These are phyloP conservation scores for Dillenia suffruticosa DNA, from an alignment of 164 flowering plant genomes.

Conservation along the genomic window DNA sequence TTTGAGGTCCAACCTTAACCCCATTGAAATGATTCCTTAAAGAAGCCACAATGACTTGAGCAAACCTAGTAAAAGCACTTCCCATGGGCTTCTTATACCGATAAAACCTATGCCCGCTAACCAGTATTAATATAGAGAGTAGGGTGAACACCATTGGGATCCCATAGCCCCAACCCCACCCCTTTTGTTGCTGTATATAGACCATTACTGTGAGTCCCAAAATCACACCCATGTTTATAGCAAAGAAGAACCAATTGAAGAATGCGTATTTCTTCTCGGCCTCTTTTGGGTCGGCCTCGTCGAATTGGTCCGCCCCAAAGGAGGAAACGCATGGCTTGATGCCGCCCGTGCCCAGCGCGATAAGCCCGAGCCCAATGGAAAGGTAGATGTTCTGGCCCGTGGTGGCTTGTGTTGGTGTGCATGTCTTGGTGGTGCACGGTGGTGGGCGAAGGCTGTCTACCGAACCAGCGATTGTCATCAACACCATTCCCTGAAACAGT, in stretches of 20 bases:
- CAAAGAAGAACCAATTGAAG: constrained; percentile 19
- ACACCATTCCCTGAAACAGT: constrained; percentile 48
- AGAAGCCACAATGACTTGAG: constrained; percentile 19
- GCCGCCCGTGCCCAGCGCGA: constrained; percentile 14
- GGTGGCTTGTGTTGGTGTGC: constrained; percentile 20
- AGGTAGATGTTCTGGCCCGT: no score
- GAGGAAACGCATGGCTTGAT: constrained; percentile 14
- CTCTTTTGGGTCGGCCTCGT: constrained; percentile 7
- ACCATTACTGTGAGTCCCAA: constrained; percentile 16
- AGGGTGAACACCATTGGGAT: constrained; percentile 17
- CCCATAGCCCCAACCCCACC: constrained; percentile 27
- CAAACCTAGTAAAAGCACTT: constrained; percentile 21
- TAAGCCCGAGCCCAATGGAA: background rate
- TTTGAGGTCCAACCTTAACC: no score
- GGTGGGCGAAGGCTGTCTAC: constrained; percentile 54
- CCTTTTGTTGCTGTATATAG: constrained; percentile 19
- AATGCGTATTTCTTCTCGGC: constrained; percentile 13
- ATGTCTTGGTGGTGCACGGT: constrained; percentile 20
- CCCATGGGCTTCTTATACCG: constrained; percentile 25
- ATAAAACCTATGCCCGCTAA: constrained; percentile 19
- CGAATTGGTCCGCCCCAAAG: constrained; percentile 22
- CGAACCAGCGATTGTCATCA: constrained; percentile 55
- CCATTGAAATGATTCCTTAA: constrained; percentile 7
- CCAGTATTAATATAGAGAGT: constrained; percentile 19
- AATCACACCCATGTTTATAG: constrained; percentile 17